Percentiles rank a stretch among this genome's conserved stretches.
Evolutionary conservation across 179 eudicot species (phyloP).

Genomic region (Camellia oleifera): DNA sequence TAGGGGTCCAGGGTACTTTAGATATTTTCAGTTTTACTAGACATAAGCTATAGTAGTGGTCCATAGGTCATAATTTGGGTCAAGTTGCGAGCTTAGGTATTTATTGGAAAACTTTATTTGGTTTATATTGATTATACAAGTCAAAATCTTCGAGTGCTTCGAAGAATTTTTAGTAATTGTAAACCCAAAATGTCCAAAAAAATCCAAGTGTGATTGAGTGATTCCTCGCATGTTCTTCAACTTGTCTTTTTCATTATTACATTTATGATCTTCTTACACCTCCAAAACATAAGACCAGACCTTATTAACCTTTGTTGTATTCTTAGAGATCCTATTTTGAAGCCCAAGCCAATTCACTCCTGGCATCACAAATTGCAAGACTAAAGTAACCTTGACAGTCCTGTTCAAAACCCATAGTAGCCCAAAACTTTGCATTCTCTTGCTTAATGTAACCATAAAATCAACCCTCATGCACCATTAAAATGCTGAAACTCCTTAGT

Average conservation of each 20-base stretch:
- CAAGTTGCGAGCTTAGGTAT: neutral
- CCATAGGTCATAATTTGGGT: neutral
- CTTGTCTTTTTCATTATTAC: neutral
- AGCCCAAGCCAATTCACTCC: neutral
- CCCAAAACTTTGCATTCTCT: neutral
- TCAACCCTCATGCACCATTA: too few relatives aligned
- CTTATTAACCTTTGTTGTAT: neutral
- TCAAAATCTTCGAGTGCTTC: too few relatives aligned
- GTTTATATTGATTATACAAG: too few relatives aligned
- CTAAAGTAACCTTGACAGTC: neutral
- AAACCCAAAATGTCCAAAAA: neutral
- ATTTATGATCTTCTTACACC: neutral
- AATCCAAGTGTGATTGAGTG: neutral
- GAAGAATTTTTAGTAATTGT: neutral
- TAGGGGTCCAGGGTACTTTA: too few relatives aligned
- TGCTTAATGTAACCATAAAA: too few relatives aligned
- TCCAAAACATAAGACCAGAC: neutral
- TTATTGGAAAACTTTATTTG: neutral
- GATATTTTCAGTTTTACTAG: too few relatives aligned
- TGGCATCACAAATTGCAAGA: neutral
- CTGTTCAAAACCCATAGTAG: neutral
- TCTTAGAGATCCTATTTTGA: neutral
- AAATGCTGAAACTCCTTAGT: too few relatives aligned
- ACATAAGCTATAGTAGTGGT: neutral
- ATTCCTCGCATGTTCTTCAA: neutral